Evolutionary conservation across 352 stramenopile genomes (phyloP).

Genomic region (Phytophthora fragariae): DNA sequence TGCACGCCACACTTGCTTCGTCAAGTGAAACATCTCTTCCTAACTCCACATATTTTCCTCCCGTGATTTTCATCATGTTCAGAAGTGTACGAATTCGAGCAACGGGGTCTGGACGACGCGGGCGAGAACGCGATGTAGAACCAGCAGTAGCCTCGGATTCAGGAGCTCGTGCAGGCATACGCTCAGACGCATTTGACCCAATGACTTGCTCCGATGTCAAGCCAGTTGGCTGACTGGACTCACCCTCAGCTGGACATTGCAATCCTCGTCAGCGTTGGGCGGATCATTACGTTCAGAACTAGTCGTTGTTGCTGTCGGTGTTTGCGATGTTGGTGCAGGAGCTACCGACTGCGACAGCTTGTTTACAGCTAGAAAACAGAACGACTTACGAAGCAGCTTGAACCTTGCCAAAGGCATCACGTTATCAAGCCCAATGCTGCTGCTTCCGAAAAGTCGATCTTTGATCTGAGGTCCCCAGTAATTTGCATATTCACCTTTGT

Average conservation of each 20-base stretch:
- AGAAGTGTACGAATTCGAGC: neutral
- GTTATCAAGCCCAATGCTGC: neutral
- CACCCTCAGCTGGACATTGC: neutral
- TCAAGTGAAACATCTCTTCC: neutral
- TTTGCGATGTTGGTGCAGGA: neutral
- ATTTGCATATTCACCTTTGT: neutral
- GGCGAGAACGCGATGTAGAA: neutral
- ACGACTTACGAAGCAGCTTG: neutral
- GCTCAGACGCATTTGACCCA: neutral
- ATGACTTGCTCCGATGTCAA: neutral
- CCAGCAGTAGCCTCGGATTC: neutral
- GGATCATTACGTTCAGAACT: neutral
- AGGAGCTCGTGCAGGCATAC: neutral
- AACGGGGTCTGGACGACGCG: neutral
- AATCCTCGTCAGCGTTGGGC: neutral
- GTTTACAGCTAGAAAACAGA: neutral
- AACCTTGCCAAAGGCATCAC: neutral
- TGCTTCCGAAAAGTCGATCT: neutral
- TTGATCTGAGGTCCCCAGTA: neutral
- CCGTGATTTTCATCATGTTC: neutral
- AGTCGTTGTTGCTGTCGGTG: neutral
- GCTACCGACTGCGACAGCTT: neutral
- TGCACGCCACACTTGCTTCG: neutral
- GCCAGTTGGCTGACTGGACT: neutral
- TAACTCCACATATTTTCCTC: neutral